Percentiles rank a stretch among this genome's conserved stretches.
Conservation (phyloP, 2,329 filamentous ascomycete species). For the Colletotrichum liriopes region DNA sequence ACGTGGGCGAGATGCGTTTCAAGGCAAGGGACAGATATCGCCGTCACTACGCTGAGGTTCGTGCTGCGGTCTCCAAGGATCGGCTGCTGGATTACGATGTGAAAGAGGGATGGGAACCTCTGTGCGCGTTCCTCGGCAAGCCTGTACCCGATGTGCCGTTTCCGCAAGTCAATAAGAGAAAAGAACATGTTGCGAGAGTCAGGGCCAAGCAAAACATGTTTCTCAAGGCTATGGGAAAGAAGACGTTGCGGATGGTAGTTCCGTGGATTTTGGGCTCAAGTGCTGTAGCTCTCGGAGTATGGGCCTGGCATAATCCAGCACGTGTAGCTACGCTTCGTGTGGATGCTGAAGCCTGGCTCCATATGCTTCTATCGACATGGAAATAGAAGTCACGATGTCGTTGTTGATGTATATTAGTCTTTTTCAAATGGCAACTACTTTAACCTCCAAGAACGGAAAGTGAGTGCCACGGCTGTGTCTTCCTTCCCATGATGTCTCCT, state of each 20-base stretch:
- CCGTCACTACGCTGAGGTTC: constrained; percentile 55
- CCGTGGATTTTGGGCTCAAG: background rate
- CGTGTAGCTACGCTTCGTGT: background rate
- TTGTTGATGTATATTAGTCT: background rate
- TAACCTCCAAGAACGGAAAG: background rate
- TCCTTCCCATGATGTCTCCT: no score
- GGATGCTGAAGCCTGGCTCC: background rate
- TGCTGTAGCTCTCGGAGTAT: background rate
- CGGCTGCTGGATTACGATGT: constrained; percentile 57
- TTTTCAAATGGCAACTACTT: background rate
- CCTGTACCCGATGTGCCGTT: constrained; percentile 54
- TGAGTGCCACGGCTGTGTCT: no score
- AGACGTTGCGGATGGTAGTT: background rate
- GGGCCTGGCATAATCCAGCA: background rate
- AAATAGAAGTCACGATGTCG: background rate
- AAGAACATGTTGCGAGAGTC: constrained; percentile 37
- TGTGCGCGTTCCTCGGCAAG: constrained; percentile 57
- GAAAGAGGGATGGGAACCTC: constrained; percentile 58
- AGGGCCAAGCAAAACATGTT: constrained; percentile 31
- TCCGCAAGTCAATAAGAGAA: constrained; percentile 52
- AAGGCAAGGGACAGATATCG: constrained; percentile 57
- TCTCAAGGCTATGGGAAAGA: constrained; percentile 14
- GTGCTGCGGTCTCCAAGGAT: constrained; percentile 52
- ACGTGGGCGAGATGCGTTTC: constrained; percentile 51
- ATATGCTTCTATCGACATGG: background rate